Percentiles rank a stretch among this genome's conserved stretches.
phyloP scores from a whole-genome alignment of 306 rosid genomes.

The Prunus campanulata region DNA sequence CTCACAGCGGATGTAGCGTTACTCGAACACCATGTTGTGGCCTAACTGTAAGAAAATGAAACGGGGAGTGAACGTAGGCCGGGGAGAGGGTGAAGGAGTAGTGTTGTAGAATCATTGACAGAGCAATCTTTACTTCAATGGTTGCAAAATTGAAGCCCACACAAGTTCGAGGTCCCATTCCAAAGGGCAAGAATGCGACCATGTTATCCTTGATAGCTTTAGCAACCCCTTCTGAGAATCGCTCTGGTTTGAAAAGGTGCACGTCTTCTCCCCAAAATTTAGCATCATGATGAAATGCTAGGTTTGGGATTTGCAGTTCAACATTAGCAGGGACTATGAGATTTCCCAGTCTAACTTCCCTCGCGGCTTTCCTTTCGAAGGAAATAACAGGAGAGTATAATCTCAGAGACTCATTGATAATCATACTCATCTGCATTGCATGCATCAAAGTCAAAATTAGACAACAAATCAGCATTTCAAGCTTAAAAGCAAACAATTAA shows the following conservation, averaged over 20 bases:
- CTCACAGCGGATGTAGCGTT: background rate
- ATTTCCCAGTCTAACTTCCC: constrained; percentile 19
- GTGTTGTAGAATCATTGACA: constrained; percentile 28
- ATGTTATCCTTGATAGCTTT: constrained; percentile 18
- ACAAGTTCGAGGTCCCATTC: constrained; percentile 25
- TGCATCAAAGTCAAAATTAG: background rate
- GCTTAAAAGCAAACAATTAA: background rate
- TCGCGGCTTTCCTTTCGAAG: background rate
- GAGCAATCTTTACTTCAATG: constrained; percentile 19
- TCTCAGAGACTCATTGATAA: constrained; percentile 26
- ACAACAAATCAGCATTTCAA: background rate
- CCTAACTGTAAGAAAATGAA: background rate
- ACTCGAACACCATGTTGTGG: constrained; percentile 29
- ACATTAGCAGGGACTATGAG: constrained; percentile 21
- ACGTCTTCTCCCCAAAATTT: constrained; percentile 29
- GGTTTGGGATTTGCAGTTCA: background rate
- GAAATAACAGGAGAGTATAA: constrained; percentile 18
- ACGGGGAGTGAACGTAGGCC: constrained; percentile 10
- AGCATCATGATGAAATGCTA: constrained; percentile 27
- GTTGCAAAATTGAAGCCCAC: constrained; percentile 27
- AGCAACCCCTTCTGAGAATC: constrained; percentile 23
- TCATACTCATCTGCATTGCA: constrained; percentile 24
- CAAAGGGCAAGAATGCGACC: constrained; percentile 24
- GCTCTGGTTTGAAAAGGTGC: constrained; percentile 27
- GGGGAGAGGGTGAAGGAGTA: constrained; percentile 21